Base-by-base conservation (phyloP, 495 filamentous ascomycete genomes). In the Podospora pseudoanserina region DNA sequence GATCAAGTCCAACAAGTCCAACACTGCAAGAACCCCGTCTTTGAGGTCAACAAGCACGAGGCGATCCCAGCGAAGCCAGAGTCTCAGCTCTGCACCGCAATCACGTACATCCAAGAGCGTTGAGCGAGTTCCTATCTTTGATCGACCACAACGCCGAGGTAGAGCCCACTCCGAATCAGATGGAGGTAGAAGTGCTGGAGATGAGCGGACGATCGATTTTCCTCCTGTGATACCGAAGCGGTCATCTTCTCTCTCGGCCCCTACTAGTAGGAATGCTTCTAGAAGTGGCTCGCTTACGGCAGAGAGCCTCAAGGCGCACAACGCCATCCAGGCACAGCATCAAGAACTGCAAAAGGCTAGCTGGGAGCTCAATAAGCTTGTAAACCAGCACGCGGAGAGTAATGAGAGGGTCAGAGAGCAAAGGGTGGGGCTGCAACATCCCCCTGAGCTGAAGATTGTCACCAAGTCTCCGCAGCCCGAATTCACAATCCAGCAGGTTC, bases 161-260 rank as follows among this genome's bases (percentile, higher is more conserved):
- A 80, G 83, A 65, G 75, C 82, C 19, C 72, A 76, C 26, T 83
- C 85, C 6, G 79, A 83, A 66, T 82, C 83, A 0, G 79, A 83
- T 27, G 78, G 81, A 3, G 81, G 80, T 23, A 77, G 74, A 49
- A 49, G 9, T 49, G 73, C 73, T 9, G 82, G 81, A 15, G 83
- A 83, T 28, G 78, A 80, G 68, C 75, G 83, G n/a, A 86, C 84
- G 0, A 85, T 85, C 66, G 85, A 86, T 70, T 86, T 79, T 57
- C 85, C 84, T 13, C 89, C 90, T n/a, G 75, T 81, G 19, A 85
- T 91, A 63, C 88, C 87, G 7, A 73, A 77, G 19, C 84, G 88
- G 44, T 86, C 85, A 68, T 89, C 89, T 4, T 91, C 89, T 15
- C 83, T 92, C 19, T 91, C 89, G 20, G 90, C 89, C 3, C 89